Evolutionary conservation across 148 eudicot genomes (phyloP).

Genomic region (Vaccinium myrtillus): DNA sequence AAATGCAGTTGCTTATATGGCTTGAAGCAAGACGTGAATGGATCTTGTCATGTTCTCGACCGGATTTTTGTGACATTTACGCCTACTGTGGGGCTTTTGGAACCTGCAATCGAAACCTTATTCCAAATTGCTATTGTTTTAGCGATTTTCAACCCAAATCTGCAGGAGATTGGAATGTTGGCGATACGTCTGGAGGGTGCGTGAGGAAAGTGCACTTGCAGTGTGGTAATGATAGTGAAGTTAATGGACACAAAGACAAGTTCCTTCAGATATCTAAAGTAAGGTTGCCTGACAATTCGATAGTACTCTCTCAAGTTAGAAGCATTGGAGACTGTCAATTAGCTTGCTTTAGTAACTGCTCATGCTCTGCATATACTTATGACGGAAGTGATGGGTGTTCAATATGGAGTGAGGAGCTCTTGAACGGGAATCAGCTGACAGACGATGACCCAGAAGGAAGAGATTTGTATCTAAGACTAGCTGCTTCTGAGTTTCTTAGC

Average conservation of each 20-base stretch:
- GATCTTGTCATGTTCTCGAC: conserved; percentile 19
- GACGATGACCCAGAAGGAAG: neutral
- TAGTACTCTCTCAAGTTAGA: neutral
- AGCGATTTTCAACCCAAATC: conserved; percentile 16
- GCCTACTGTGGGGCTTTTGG: conserved; percentile 26
- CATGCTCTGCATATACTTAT: conserved; percentile 26
- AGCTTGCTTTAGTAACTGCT: too few species aligned
- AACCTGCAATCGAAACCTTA: conserved; percentile 12
- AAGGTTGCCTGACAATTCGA: conserved; percentile 5
- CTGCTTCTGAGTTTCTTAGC: too few species aligned
- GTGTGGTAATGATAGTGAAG: conserved; percentile 11
- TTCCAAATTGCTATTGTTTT: conserved; percentile 22
- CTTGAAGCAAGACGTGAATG: conserved; percentile 4
- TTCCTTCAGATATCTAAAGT: conserved; percentile 12
- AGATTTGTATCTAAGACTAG: too few species aligned
- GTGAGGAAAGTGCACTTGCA: conserved; percentile 7
- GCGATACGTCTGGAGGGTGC: conserved; percentile 28
- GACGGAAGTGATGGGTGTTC: conserved; percentile 21
- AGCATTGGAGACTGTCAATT: too few species aligned
- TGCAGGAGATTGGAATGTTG: conserved; percentile 7
- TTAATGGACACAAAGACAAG: neutral
- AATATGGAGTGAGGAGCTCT: conserved; percentile 26
- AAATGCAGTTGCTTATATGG: conserved; percentile 1
- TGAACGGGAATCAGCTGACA: conserved; percentile 27
- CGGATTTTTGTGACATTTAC: conserved; percentile 19